phyloP scores from a whole-genome alignment of 257 asterid species.

The Solanum stenotomum region DNA sequence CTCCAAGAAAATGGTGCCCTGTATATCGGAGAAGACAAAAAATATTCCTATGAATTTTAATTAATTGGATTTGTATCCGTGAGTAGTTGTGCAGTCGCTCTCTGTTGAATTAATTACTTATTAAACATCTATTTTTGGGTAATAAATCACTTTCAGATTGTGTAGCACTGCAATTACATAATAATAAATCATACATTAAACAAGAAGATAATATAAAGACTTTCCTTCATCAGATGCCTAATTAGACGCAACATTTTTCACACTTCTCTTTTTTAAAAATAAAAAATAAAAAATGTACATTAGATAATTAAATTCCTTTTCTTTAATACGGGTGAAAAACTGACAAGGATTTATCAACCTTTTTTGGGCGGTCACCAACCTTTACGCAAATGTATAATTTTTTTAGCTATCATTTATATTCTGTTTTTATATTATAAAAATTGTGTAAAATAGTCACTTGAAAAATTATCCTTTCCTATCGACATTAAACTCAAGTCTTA shows the following conservation, averaged over 20 bases:
- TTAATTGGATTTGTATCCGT: not conserved
- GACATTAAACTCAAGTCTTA: not conserved
- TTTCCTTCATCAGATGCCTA: not conserved
- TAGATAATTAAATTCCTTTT: not conserved
- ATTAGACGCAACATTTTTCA: not conserved
- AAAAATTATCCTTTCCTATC: not conserved
- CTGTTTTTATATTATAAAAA: not conserved
- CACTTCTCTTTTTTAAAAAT: no score
- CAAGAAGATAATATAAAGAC: not conserved
- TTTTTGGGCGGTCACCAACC: not conserved
- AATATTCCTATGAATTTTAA: not conserved
- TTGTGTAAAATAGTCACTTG: not conserved
- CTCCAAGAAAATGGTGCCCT: not conserved
- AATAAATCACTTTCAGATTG: not conserved
- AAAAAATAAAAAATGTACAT: not conserved
- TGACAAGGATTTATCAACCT: not conserved
- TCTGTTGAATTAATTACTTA: not conserved
- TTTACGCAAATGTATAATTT: not conserved
- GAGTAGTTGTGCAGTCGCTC: not conserved
- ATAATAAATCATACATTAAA: not conserved
- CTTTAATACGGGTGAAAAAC: not conserved
- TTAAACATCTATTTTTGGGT: not conserved
- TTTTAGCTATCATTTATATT: not conserved
- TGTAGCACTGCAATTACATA: not conserved
- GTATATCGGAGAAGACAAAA: not conserved